Base-by-base conservation (phyloP, 192 early-diverging fungal species). In the Linnemannia hyalina region DNA sequence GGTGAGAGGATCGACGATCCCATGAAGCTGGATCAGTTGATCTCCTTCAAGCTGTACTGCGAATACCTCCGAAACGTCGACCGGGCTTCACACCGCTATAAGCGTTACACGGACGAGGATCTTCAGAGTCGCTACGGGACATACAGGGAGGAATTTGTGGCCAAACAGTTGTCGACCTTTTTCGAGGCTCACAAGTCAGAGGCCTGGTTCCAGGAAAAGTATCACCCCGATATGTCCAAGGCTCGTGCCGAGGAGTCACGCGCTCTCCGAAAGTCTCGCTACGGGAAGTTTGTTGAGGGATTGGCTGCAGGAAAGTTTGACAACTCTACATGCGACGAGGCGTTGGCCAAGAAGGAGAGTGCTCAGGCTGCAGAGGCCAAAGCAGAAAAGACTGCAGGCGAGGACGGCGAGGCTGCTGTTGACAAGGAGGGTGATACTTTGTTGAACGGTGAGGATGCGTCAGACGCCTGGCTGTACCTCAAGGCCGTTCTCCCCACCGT, bases 151-250 rank as follows among this genome's bases (percentile, higher is more conserved):
- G 92, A 95, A 49, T 95, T 93, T 73, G 91, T 90, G 18, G 88
- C 91, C 70, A 92, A 92, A 44, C 93, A 95, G 60, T 89, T 95
- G 76, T 88, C 90, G 44, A 91, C 90, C 60, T 98, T 97, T 82
- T 97, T 96, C 88, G 88, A 91, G 1, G 88, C 87, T 26, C 95
- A 98, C 87, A 95, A 94, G 70, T 92, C 93, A 1, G 93, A 95
- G 36, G 97, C 97, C 77, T 99, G 98, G 98, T 99, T 99, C 88
- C 84, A 91, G 29, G 97, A 98, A 90, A 95, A 96, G 77, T 99
- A 98, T 80, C 95, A 98, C 83, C 97, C 97, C 9, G 92, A 88
- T n/a, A 83, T 91, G 1, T 94, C 94, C 65, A 80, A 88, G 47
- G 74, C 83, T 23, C 91, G 95, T 36, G 85, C 88, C 42, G 76